Conservation (phyloP, 2,329 filamentous ascomycete species). For the Amauroascus niger region DNA sequence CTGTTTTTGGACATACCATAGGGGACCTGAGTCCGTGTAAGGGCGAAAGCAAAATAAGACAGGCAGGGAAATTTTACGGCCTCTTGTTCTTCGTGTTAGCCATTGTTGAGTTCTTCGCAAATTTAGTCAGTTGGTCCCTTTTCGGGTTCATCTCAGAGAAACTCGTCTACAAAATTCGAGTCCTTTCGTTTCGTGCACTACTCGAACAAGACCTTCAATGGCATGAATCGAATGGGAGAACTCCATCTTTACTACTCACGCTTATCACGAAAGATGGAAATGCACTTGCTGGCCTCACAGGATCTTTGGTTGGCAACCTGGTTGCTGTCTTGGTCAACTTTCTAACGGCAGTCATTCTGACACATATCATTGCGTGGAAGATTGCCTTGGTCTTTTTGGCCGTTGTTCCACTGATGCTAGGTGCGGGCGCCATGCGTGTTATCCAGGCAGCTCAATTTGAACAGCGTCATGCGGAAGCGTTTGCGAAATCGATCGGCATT, state of each 20-base stretch:
- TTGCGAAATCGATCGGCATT: conserved; percentile 43
- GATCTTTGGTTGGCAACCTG: conserved; percentile 59
- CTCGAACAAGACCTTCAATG: conserved; percentile 59
- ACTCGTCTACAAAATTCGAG: conserved; percentile 53
- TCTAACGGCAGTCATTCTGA: conserved; percentile 56
- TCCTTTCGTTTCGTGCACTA: conserved; percentile 55
- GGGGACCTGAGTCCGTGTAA: conserved; percentile 49
- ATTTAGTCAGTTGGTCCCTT: conserved; percentile 49
- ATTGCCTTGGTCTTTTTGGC: conserved; percentile 64
- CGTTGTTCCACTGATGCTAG: conserved; percentile 58
- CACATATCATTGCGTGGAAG: conserved; percentile 64
- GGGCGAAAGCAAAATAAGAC: conserved; percentile 40
- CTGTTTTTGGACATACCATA: conserved; percentile 53
- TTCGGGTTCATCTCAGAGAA: conserved; percentile 55
- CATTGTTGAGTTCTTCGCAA: conserved; percentile 51
- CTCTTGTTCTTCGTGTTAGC: conserved; percentile 54
- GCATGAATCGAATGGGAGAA: conserved; percentile 58
- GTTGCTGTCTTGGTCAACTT: conserved; percentile 61
- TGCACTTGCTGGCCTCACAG: conserved; percentile 57
- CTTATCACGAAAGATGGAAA: conserved; percentile 62
- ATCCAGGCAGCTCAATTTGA: conserved; percentile 51
- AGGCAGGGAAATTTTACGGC: conserved; percentile 45
- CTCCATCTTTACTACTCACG: conserved; percentile 52
- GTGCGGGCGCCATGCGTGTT: conserved; percentile 60
- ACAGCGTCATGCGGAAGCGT: conserved; percentile 44